Percentiles rank a stretch among this genome's conserved stretches.
Evolutionary conservation across 2,329 filamentous ascomycete species (phyloP).

Genomic region (Aspergillus japonicus): DNA sequence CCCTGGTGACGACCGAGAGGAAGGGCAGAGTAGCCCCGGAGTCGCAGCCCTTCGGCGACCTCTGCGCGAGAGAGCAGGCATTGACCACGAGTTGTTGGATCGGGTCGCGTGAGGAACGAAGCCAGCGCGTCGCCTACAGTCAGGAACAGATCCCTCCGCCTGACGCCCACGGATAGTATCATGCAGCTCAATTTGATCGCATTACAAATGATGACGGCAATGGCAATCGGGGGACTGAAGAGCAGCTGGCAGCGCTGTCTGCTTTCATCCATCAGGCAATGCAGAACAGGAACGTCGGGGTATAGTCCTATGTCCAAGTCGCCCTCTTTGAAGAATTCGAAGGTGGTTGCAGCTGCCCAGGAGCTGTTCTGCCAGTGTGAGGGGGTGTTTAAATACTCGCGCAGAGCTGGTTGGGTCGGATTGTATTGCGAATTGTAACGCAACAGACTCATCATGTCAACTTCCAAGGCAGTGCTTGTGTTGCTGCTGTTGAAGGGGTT

Average conservation of each 20-base stretch:
- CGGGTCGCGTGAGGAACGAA: constrained; percentile 23
- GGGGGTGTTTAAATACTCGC: constrained; percentile 2
- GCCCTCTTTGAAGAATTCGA: background rate
- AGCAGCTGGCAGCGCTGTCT: background rate
- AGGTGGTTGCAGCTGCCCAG: constrained; percentile 5
- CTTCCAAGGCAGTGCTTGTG: no score
- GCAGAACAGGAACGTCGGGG: no score
- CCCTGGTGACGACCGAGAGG: background rate
- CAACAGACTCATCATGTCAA: no score
- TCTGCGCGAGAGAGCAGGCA: constrained; percentile 10
- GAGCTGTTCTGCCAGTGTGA: constrained; percentile 1
- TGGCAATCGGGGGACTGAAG: constrained; percentile 11
- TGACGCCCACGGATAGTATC: constrained; percentile 8
- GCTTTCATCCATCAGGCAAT: no score
- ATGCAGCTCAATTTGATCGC: constrained; percentile 18
- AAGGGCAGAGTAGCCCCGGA: background rate
- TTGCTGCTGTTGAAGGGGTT: no score
- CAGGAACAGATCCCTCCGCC: constrained; percentile 10
- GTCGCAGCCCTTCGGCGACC: background rate
- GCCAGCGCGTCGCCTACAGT: constrained; percentile 30
- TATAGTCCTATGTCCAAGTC: no score
- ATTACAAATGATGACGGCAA: constrained; percentile 11
- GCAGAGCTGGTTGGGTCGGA: no score
- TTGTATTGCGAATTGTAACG: no score
- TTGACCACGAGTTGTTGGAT: constrained; percentile 10